phyloP scores from a whole-genome alignment of 2,329 filamentous ascomycete species.

The Diaporthe sp. region DNA sequence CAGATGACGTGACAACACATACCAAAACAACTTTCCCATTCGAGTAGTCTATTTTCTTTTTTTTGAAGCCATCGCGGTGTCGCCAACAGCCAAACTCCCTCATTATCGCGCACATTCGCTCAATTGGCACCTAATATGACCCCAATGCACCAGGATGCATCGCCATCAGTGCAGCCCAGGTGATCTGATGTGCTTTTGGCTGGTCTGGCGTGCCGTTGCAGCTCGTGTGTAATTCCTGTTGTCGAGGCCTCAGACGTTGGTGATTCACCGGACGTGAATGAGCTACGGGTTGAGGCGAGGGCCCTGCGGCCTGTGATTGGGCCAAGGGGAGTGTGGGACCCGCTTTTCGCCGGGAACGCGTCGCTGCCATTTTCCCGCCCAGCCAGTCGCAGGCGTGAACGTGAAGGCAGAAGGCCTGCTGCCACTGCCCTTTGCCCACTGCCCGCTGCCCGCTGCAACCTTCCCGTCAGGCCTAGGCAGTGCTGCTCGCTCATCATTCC shows the following conservation, averaged over 20 bases:
- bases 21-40: conserved; percentile 42
- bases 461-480: neutral
- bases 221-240: conserved; percentile 10
- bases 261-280: conserved; percentile 29
- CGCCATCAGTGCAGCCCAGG: neutral
- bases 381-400: conserved; percentile 28
- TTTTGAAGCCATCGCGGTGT: conserved; percentile 25
- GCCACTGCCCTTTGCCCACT: conserved; percentile 16
- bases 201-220: conserved; percentile 9
- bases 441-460: conserved; percentile 30
- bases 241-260: conserved; percentile 8
- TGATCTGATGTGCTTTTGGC: too few relatives aligned
- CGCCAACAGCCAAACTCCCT: neutral
- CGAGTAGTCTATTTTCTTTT: conserved; percentile 40
- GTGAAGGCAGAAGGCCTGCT: conserved; percentile 12
- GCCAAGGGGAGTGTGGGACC: neutral
- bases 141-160: neutral
- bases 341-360: conserved; percentile 33
- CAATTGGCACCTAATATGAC: conserved; percentile 11
- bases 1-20: conserved; percentile 40
- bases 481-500: conserved; percentile 31
- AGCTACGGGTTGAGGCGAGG: conserved; percentile 9
- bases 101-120: neutral
- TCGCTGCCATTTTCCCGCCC: conserved; percentile 32
- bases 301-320: conserved; percentile 20